Base-by-base conservation (phyloP, 2,329 filamentous ascomycete species). In the Chaetothyriales sp. region DNA sequence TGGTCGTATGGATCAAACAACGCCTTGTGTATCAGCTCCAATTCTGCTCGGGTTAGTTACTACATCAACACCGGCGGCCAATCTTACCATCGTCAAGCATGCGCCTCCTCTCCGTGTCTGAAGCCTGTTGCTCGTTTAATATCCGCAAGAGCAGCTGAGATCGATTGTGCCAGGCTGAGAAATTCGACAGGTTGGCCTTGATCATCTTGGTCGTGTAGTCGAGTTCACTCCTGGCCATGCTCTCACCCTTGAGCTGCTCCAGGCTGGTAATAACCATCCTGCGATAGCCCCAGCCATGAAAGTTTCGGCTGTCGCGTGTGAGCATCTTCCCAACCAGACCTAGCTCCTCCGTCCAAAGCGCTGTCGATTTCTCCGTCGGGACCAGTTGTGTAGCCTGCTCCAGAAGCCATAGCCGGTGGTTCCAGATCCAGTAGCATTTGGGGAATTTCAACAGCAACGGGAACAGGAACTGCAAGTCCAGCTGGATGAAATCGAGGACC, bases 341-440 rank as follows among this genome's bases (percentile, higher is more conserved):
- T 18, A 98, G 77, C 66, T 98, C 92, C 55, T 83, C 80, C 60
- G 83, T 73, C 92, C 92, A 98, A 47, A 95, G 73, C 42, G 73
- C 68, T 19, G 77, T 74, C 1, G 86, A 79, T 15, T 70, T 63
- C 0, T 70, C 51, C 1, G 67, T 55, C 1, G 79, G 75, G 8
- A 95, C 72, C 18, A 81, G 72, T 10, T 73, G 64, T 46, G 83
- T 84, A 32, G 81, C 81, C 64, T 86, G 78, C 50, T 82, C 72
- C 12, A 98, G 73, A 2, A 90, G 72, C 89, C 92, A 98, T 45
- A 83, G 69, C 25, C 92, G 82, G 67, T 95, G 90, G 60, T 95
- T 94, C 92, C 92, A 98, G 62, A 98, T 90, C 90, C 92, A 96
- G 71, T 98, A 98, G 73, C 92, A 96, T 66, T 98, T 98, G 5